These are phyloP conservation scores for Stemphylium beticola DNA, from an alignment of 2,329 filamentous ascomycete genomes.

Conservation along the genomic window DNA sequence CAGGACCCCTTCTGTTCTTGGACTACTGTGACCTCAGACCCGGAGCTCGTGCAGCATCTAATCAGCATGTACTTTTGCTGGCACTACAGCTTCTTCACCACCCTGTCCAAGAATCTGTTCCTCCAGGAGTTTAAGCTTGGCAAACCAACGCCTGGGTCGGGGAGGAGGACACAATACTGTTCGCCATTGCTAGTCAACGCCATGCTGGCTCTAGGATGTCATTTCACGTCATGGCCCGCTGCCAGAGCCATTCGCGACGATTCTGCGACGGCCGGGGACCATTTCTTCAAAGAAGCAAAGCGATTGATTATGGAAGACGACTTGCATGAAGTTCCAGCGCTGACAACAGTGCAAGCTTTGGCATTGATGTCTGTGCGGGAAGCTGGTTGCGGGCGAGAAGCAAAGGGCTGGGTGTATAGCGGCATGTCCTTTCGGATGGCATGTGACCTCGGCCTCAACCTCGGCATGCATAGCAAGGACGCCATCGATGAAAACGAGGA, in stretches of 20 bases:
- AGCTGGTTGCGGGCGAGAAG: constrained; percentile 90
- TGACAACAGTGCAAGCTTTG: constrained; percentile 91
- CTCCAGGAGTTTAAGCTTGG: constrained; percentile 83
- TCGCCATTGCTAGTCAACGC: constrained; percentile 90
- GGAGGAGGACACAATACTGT: constrained; percentile 73
- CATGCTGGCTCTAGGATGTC: constrained; percentile 90
- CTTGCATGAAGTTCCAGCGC: constrained; percentile 85
- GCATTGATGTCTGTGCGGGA: constrained; percentile 96
- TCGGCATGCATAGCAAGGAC: constrained; percentile 66
- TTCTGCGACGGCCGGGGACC: constrained; percentile 86
- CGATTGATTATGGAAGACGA: constrained; percentile 87
- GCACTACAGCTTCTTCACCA: constrained; percentile 97
- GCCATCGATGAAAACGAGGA: constrained; percentile 79
- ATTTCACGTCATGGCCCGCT: constrained; percentile 80
- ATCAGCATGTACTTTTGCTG: constrained; percentile 98
- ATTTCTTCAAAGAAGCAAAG: constrained; percentile 95
- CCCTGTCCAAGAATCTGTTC: constrained; percentile 83
- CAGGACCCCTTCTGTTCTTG: constrained; percentile 81
- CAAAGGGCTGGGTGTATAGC: constrained; percentile 97
- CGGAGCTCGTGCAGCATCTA: constrained; percentile 80
- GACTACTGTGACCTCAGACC: constrained; percentile 84
- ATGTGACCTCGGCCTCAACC: constrained; percentile 87
- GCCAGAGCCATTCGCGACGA: constrained; percentile 75
- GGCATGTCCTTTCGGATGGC: constrained; percentile 99
- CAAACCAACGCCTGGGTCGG: constrained; percentile 58